A percentile compares a stretch with the other conserved stretches of the same genome.
phyloP scores from a whole-genome alignment of 345 rosid species.

The Populus alba region DNA sequence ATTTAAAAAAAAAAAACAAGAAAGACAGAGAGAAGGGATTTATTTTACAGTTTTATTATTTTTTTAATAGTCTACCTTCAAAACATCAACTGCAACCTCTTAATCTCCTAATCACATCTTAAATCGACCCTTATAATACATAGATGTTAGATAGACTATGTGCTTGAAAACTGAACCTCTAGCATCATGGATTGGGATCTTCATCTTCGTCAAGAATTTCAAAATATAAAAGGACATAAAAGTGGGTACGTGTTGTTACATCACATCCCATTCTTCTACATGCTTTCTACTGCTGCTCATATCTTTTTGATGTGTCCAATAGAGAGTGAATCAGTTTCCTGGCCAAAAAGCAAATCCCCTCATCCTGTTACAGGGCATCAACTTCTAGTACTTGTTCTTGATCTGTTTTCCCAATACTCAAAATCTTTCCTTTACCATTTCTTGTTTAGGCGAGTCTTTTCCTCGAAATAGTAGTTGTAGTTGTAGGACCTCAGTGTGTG shows the following conservation, averaged over 20 bases:
- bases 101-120: no score
- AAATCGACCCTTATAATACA: no score
- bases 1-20: no score
- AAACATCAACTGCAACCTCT: no score
- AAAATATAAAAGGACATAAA: not conserved
- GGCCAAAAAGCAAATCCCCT: constrained; percentile 14
- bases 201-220: not conserved
- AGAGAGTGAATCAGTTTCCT: not conserved
- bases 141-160: no score
- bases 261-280: constrained; percentile 8
- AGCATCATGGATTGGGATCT: not conserved
- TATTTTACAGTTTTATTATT: no score
- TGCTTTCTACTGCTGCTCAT: constrained; percentile 14
- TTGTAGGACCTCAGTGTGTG: no score
- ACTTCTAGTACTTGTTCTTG: not conserved
- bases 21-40: no score
- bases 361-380: not conserved
- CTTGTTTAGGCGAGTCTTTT: not conserved
- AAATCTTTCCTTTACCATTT: not conserved
- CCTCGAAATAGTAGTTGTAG: no score
- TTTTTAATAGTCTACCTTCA: no score
- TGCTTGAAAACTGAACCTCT: no score
- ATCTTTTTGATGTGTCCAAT: not conserved
- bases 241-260: constrained; percentile 13
- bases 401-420: not conserved